Evolutionary conservation across 768 basidiomycete species (phyloP).

Genomic region (Pisolithus orientalis): DNA sequence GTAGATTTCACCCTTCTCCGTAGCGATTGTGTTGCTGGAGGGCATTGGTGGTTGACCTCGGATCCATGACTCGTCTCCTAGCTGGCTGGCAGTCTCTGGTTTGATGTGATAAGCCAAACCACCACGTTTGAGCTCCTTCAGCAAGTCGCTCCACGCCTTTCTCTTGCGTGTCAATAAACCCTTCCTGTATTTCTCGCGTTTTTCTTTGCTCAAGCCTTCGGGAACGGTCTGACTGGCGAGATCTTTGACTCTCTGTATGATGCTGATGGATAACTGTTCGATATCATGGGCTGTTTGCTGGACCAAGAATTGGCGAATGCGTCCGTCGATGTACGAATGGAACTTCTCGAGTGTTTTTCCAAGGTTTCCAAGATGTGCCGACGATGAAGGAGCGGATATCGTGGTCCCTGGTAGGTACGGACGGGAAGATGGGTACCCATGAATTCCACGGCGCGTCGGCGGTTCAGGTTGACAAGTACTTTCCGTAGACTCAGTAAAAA

Average conservation of each 20-base stretch:
- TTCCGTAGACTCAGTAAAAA: constrained; percentile 34
- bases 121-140: constrained; percentile 78
- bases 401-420: neutral
- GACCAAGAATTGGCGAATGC: constrained; percentile 38
- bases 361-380: constrained; percentile 43
- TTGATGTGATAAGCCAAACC: constrained; percentile 73
- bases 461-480: constrained; percentile 9
- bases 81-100: constrained; percentile 56
- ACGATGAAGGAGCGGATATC: neutral
- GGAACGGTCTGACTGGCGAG: constrained; percentile 47
- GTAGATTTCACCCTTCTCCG: constrained; percentile 52
- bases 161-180: constrained; percentile 75
- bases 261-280: constrained; percentile 52
- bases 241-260: constrained; percentile 56
- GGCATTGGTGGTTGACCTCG: constrained; percentile 51
- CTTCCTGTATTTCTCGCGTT: constrained; percentile 60
- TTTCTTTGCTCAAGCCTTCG: constrained; percentile 37
- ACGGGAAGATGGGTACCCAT: neutral
- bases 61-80: constrained; percentile 54
- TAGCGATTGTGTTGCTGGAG: constrained; percentile 14
- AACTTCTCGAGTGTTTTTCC: constrained; percentile 47
- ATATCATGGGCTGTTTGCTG: constrained; percentile 35
- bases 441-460: neutral
- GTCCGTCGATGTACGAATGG: constrained; percentile 34
- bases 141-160: constrained; percentile 84